phyloP scores from a whole-genome alignment of 2,329 filamentous ascomycete species.

The Camillea tinctor region DNA sequence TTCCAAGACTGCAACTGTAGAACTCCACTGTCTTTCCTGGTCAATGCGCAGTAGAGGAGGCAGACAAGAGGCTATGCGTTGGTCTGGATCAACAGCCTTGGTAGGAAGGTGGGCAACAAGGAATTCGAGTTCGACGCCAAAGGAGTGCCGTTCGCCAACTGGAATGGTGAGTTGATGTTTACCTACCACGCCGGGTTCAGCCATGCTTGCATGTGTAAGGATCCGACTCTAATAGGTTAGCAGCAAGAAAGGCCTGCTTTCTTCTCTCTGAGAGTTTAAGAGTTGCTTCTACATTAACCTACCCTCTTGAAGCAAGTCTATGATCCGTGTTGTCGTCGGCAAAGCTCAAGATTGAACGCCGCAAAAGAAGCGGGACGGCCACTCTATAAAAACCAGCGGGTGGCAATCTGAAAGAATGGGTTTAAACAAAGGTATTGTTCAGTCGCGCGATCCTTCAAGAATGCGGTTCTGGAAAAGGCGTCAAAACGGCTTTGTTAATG shows the following conservation, averaged over 20 bases:
- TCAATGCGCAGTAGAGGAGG: slow-evolving; percentile 26
- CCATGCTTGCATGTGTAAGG: not conserved
- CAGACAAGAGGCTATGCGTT: slow-evolving; percentile 13
- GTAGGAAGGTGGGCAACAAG: slow-evolving; percentile 20
- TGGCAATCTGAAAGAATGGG: not conserved
- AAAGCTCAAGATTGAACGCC: not conserved
- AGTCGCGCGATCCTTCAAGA: not conserved
- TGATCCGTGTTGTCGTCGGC: not conserved
- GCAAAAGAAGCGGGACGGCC: not conserved
- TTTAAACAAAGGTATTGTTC: not conserved
- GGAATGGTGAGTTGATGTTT: slow-evolving; percentile 15
- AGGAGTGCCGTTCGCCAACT: slow-evolving; percentile 21
- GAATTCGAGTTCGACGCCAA: slow-evolving; percentile 31
- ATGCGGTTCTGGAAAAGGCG: not conserved
- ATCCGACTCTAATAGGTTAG: not conserved
- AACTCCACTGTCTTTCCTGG: too few relatives aligned
- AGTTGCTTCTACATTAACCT: not conserved
- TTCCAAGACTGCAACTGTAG: not conserved
- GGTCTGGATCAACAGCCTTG: slow-evolving; percentile 23
- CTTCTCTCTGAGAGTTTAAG: not conserved
- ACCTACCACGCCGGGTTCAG: slow-evolving; percentile 3
- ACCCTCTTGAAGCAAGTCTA: not conserved
- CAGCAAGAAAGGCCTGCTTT: not conserved
- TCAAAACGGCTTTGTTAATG: not conserved
- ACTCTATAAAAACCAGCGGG: not conserved